phyloP scores from a whole-genome alignment of 2,329 filamentous ascomycete genomes.

The Diaporthe eres region DNA sequence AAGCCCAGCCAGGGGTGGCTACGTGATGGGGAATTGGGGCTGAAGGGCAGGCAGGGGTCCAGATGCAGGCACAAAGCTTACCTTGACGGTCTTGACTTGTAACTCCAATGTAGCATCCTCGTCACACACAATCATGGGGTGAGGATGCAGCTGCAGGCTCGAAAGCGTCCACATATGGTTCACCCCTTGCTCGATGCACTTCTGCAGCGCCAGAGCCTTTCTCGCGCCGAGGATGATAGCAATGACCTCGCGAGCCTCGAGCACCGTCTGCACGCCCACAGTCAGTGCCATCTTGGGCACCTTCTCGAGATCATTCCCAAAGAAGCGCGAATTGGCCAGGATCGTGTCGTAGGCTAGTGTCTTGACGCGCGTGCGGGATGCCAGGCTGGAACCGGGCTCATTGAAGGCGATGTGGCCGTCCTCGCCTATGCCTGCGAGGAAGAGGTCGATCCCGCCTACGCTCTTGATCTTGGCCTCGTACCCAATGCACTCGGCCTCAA shows the following conservation, averaged over 20 bases:
- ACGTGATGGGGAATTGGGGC: neutral
- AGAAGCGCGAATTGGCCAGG: conserved; percentile 81
- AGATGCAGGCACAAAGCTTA: conserved; percentile 40
- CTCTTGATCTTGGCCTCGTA: conserved; percentile 80
- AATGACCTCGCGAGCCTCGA: conserved; percentile 81
- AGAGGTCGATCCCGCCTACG: conserved; percentile 81
- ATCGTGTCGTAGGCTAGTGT: conserved; percentile 85
- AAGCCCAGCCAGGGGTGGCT: neutral
- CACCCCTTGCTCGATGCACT: conserved; percentile 80
- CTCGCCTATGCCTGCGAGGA: conserved; percentile 81
- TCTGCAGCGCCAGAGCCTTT: conserved; percentile 80
- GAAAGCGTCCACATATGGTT: conserved; percentile 88
- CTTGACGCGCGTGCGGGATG: conserved; percentile 80
- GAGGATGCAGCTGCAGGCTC: conserved; percentile 78
- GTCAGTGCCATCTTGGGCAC: conserved; percentile 81
- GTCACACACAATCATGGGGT: conserved; percentile 81
- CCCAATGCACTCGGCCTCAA: conserved; percentile 78
- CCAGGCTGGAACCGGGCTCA: conserved; percentile 80
- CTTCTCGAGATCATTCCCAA: conserved; percentile 73
- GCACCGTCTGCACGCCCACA: conserved; percentile 67
- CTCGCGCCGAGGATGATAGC: conserved; percentile 81
- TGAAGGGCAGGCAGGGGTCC: neutral
- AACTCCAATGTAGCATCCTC: conserved; percentile 78
- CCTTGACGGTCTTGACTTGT: conserved; percentile 75
- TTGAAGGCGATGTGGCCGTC: conserved; percentile 89